A percentile compares a stretch with the other conserved stretches of the same genome.
These are phyloP conservation scores for Acacia crassicarpa DNA, from an alignment of 306 rosid genomes.

Conservation along the genomic window DNA sequence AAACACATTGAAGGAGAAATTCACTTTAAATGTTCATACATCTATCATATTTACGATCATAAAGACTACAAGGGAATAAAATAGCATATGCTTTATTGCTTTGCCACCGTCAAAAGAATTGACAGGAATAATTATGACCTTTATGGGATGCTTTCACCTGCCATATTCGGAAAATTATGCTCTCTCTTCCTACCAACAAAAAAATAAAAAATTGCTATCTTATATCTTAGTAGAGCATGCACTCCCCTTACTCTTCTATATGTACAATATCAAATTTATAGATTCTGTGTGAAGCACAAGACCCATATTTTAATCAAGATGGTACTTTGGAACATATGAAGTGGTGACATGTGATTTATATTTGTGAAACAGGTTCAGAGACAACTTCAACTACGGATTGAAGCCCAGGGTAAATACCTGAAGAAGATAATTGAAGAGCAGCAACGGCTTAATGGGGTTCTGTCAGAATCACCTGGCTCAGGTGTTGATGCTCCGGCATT, in stretches of 20 bases:
- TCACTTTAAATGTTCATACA: neutral
- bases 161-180: neutral
- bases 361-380: conserved; percentile 68
- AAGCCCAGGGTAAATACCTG: conserved; percentile 87
- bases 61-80: neutral
- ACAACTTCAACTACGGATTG: conserved; percentile 80
- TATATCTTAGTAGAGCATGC: neutral
- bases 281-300: neutral
- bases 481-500: conserved; percentile 35
- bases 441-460: conserved; percentile 65
- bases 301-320: neutral
- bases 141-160: neutral
- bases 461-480: conserved; percentile 52
- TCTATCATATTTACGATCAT: neutral
- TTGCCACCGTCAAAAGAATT: neutral
- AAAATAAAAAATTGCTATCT: neutral
- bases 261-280: neutral
- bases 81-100: conserved; percentile 11
- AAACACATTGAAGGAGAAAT: neutral
- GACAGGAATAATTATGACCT: neutral
- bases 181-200: neutral
- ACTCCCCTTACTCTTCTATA: neutral
- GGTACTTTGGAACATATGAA: neutral
- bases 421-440: conserved; percentile 92
- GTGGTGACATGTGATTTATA: neutral